Base-by-base conservation (phyloP, 345 rosid species). In the thale cress (Arabidopsis thaliana) region DNA sequence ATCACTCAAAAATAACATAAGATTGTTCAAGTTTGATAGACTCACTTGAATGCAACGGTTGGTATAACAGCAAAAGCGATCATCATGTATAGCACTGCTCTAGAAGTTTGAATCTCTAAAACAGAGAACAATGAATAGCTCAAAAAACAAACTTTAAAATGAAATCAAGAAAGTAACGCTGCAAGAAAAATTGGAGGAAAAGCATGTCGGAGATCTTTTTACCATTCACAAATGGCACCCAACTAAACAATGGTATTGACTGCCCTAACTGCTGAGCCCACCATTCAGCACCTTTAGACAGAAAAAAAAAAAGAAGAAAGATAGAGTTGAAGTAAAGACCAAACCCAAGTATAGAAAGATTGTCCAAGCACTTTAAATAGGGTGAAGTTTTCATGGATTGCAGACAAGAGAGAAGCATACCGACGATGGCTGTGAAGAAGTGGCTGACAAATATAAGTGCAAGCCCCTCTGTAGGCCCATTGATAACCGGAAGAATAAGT, bases 391-490 rank as follows among this genome's bases (percentile, higher is more conserved):
- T 51, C 25, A 50, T 13, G 34, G 9, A 30, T 42, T 32, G 38
- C 10, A 67, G 68, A 65, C 2, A 38, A 49, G 67, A 49, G 58
- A 82, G 81, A 58, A 83, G 57, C 69, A 62, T 90, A 93, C 99
- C 99, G 72, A 96, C 93, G 59, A 91, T 38, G 67, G 86, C 82
- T 50, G 99, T 93, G 77, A 87, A 82, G 80, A 96, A 84, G 80
- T 96, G 99, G 76, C 82, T 60, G 65, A 85, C 66, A 58, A 82
- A 96, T 71, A 96, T 93, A 78, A 96, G 79, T 78, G 93, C 89
- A 83, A 96, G 90, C 55, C 99, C 99, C 81, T 93, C 99, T 0
- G 97, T 96, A 46, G 99, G 97, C 78, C 99, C 99, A 81, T 96
- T 96, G 60, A 96, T 65, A 63, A 83, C 96, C 0, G 99, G 99